Base-by-base conservation (phyloP, 768 basidiomycete species). In the Trametes cinnabarina region DNA sequence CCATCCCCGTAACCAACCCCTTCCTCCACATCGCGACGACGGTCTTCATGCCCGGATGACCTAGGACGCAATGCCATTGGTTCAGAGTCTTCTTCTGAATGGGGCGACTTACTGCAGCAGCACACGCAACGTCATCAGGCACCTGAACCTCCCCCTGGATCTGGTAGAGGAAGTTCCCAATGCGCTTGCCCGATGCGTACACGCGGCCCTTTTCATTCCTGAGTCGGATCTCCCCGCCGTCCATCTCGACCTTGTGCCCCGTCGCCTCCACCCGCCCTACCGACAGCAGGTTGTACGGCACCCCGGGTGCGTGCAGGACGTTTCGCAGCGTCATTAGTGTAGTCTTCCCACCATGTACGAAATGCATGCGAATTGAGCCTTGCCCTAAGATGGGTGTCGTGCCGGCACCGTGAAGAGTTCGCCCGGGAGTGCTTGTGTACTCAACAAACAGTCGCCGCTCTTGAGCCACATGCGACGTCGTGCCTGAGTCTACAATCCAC, bases 21-120 rank as follows among this genome's bases (percentile, higher is more conserved):
- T 57, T 51, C 12, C 20, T 41, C 26, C 35, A 17, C 46, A 65
- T 47, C n/a, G 22, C 22, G 17, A 47, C 28, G 10, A 66, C 47
- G 15, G 55, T 23, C 17, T 57, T 34, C 22, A 47, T 25, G 22
- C 42, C 44, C 20, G 59, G 37, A 47, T 68, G 67, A 7, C 59
- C 65, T 28, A 65, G 40, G 7, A 55, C 44, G 15, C 41, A 47
- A 47, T 68, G 65, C 67, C 65, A 68, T 9, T 66, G 22, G 20
- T 39, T n/a, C 15, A 5, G 17, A 15, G 43, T 46, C 23, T 46
- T 46, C 43, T 46, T 46, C 11, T 12, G 23, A 23, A 46, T 19
- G 25, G 55, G 60, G 22, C 41, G 49, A 17, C 20, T 23, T 20
- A 48, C 50, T 12, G 42, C 48, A 1, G 54, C 55, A 2, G 44